Percentiles rank a stretch among this genome's conserved stretches.
Evolutionary conservation across 805 yeast genomes (phyloP).

Genomic region (Wickerhamiella alocasiicola): DNA sequence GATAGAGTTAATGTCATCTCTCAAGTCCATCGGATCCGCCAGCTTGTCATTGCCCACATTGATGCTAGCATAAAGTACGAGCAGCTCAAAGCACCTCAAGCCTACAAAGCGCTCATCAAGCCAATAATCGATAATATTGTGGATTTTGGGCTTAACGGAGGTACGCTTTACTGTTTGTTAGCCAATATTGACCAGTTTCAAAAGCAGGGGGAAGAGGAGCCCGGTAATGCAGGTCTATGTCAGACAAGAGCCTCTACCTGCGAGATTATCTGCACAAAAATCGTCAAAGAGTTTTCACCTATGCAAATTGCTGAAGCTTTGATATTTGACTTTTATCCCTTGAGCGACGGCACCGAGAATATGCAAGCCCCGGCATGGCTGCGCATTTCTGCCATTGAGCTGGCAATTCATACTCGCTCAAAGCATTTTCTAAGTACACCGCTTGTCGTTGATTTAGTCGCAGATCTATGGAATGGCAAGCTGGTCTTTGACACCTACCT

Average conservation of each 20-base stretch:
- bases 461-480: slow-evolving; percentile 42
- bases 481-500: slow-evolving; percentile 31
- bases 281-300: slow-evolving; percentile 34
- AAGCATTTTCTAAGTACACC: slow-evolving; percentile 43
- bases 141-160: slow-evolving; percentile 22
- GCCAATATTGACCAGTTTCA: slow-evolving; percentile 30
- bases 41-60: slow-evolving; percentile 35
- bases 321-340: slow-evolving; percentile 36
- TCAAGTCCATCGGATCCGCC: slow-evolving; percentile 9
- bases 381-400: slow-evolving; percentile 37
- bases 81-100: slow-evolving; percentile 40
- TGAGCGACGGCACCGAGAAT: slow-evolving; percentile 27
- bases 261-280: slow-evolving; percentile 39
- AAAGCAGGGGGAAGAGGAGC: slow-evolving; percentile 25
- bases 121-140: slow-evolving; percentile 34
- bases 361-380: slow-evolving; percentile 25
- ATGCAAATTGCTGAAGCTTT: slow-evolving; percentile 35
- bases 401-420: slow-evolving; percentile 41
- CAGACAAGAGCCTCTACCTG: slow-evolving; percentile 39
- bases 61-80: slow-evolving; percentile 37
- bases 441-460: slow-evolving; percentile 34
- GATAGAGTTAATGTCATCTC: slow-evolving; percentile 5
- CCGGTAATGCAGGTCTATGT: slow-evolving; percentile 27
- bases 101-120: slow-evolving; percentile 35
- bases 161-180: slow-evolving; percentile 31